Percentiles rank a stretch among this genome's conserved stretches.
Evolutionary conservation across 2,329 filamentous ascomycete genomes (phyloP).

Genomic region (Chaetomiaceae sp.): DNA sequence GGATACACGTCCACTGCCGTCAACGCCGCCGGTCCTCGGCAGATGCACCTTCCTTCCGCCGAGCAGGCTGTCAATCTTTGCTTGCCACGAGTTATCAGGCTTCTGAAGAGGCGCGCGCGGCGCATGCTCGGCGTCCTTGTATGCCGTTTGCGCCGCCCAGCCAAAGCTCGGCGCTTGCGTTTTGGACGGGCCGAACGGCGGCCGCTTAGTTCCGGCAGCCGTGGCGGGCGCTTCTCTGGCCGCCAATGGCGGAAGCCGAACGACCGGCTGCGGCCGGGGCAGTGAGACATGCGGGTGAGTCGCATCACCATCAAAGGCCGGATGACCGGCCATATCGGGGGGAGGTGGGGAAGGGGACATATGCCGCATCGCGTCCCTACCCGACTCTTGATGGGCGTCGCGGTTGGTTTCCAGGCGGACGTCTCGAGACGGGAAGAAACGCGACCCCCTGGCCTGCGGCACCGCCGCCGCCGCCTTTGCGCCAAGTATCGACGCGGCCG

Average conservation of each 20-base stretch:
- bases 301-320: slow-evolving; percentile 62
- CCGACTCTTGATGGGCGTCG: slow-evolving; percentile 28
- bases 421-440: slow-evolving; percentile 51
- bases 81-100: slow-evolving; percentile 52
- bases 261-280: slow-evolving; percentile 65
- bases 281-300: slow-evolving; percentile 62
- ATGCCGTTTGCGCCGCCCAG: slow-evolving; percentile 21
- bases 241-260: slow-evolving; percentile 66
- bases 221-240: slow-evolving; percentile 26
- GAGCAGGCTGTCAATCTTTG: slow-evolving; percentile 74
- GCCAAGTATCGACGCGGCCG: slow-evolving; percentile 17
- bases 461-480: slow-evolving; percentile 23
- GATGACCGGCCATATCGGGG: slow-evolving; percentile 63
- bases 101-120: slow-evolving; percentile 7
- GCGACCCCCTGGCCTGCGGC: slow-evolving; percentile 46
- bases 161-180: slow-evolving; percentile 17
- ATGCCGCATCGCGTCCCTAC: slow-evolving; percentile 30
- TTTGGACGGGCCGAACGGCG: slow-evolving; percentile 7
- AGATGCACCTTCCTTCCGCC: slow-evolving; percentile 56
- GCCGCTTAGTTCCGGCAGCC: neutral
- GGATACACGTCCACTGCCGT: slow-evolving; percentile 44
- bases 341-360: slow-evolving; percentile 66
- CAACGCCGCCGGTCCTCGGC: slow-evolving; percentile 51
- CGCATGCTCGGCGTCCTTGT: slow-evolving; percentile 15
- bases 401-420: slow-evolving; percentile 35